Evolutionary conservation across 179 eudicot genomes (phyloP).

Genomic region (Silene coronaria): DNA sequence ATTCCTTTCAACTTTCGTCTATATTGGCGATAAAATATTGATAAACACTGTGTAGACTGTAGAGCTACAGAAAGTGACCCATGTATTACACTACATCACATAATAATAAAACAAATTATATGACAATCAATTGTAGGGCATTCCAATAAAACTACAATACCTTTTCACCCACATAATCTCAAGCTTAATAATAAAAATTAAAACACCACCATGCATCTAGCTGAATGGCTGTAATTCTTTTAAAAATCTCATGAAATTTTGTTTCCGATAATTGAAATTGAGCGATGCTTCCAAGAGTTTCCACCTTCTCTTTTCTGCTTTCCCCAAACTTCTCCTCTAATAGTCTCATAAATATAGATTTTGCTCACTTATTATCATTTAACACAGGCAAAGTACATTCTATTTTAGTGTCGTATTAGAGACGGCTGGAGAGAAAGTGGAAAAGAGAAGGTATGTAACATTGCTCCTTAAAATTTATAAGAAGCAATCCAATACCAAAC

Average conservation of each 20-base stretch:
- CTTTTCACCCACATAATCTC: background rate
- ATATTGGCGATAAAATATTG: background rate
- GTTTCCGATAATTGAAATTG: background rate
- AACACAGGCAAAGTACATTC: no score
- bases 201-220: background rate
- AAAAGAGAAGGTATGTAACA: no score
- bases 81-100: background rate
- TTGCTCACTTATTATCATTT: no score
- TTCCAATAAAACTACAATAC: background rate
- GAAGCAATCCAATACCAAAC: background rate
- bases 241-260: background rate
- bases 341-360: no score
- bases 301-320: no score
- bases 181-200: background rate
- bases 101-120: background rate
- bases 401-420: no score
- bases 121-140: conserved; percentile 10
- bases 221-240: background rate
- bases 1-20: no score
- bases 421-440: no score
- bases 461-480: no score
- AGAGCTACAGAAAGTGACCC: conserved; percentile 1
- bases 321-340: no score
- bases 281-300: no score
- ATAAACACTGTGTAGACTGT: background rate